Percentiles rank a stretch among this genome's conserved stretches.
Evolutionary conservation across 23 red algal genomes (phyloP).

Genomic region (Gracilariopsis chorda): DNA sequence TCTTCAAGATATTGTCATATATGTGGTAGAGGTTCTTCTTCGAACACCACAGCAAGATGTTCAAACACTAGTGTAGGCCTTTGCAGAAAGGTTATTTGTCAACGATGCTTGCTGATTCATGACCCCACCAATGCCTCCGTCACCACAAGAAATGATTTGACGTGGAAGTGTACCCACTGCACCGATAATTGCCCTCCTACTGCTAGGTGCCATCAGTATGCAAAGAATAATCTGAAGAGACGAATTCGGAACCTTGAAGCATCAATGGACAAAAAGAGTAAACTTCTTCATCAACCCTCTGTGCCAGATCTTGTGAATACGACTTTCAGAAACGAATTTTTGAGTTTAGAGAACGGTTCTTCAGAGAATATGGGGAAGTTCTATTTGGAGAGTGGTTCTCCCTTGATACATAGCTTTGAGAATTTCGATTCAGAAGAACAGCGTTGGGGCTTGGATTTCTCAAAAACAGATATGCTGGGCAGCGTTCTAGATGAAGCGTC

Average conservation of each 20-base stretch:
- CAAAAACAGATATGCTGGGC: no score
- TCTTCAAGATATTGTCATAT: conserved; percentile 9
- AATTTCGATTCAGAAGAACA: no score
- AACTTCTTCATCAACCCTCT: no score
- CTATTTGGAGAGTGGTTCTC: no score
- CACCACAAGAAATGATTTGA: not conserved
- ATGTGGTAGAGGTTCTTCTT: not conserved
- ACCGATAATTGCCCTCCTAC: not conserved
- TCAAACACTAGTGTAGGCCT: not conserved
- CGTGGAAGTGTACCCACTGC: not conserved
- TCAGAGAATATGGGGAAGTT: no score
- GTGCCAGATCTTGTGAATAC: no score
- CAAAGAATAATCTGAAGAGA: not conserved
- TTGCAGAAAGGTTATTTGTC: not conserved
- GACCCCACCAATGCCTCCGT: not conserved
- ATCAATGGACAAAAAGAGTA: no score
- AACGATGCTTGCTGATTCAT: not conserved
- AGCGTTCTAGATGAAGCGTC: no score
- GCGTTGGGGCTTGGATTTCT: no score
- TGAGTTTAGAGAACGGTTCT: no score
- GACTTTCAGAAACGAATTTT: no score
- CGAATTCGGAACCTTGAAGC: not conserved
- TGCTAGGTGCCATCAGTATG: not conserved
- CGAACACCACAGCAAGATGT: not conserved
- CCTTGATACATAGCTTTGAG: no score